These are phyloP conservation scores for Monosporascus sp. DNA, from an alignment of 2,329 filamentous ascomycete species.

Conservation along the genomic window DNA sequence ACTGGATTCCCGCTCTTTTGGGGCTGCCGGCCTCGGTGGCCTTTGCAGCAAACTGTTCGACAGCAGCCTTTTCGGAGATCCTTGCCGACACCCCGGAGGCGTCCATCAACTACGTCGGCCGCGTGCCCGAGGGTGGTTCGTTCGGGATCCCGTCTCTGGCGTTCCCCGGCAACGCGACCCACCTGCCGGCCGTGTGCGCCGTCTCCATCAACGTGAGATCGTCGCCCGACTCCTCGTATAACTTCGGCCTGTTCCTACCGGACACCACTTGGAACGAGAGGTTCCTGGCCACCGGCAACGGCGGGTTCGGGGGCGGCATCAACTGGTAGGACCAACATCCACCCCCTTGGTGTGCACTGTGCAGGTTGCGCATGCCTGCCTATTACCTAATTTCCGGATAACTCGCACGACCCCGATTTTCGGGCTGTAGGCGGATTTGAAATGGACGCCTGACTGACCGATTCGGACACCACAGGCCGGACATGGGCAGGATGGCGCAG, in stretches of 20 bases:
- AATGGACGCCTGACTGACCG: not conserved
- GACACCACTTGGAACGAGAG: slow-evolving; percentile 23
- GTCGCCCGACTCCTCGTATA: slow-evolving; percentile 22
- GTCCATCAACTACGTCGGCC: not conserved
- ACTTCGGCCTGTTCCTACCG: slow-evolving; percentile 29
- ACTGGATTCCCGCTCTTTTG: not conserved
- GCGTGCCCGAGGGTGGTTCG: not conserved
- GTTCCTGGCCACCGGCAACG: slow-evolving; percentile 28
- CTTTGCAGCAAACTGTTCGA: not conserved
- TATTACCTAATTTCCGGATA: no score
- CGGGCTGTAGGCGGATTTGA: not conserved
- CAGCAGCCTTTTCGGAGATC: not conserved
- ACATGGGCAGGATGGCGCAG: slow-evolving; percentile 15
- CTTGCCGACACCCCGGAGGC: not conserved
- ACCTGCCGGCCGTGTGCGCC: slow-evolving; percentile 28
- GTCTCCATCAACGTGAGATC: slow-evolving; percentile 25
- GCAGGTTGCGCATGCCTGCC: no score
- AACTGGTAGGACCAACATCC: slow-evolving; percentile 17
- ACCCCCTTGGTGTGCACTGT: no score
- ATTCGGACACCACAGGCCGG: slow-evolving; percentile 1
- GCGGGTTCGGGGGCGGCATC: slow-evolving; percentile 27
- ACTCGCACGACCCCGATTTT: no score
- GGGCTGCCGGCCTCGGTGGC: not conserved
- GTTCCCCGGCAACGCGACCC: slow-evolving; percentile 22
- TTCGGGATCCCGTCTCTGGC: slow-evolving; percentile 1